phyloP scores from a whole-genome alignment of 345 rosid species.

The Raphanus raphanistrum region DNA sequence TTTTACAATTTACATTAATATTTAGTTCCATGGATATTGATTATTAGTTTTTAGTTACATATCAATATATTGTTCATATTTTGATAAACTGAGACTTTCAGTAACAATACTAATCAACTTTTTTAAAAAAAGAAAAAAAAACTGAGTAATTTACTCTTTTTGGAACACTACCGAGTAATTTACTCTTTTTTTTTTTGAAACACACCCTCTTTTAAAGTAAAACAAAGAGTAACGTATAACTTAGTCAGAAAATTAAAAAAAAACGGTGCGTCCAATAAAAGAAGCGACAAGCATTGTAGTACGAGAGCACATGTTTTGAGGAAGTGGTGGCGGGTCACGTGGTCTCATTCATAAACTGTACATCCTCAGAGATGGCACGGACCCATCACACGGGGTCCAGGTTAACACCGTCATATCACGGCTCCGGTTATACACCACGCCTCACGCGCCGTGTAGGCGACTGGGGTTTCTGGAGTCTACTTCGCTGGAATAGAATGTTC shows the following conservation, averaged over 20 bases:
- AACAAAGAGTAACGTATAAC: background rate
- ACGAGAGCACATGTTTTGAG: background rate
- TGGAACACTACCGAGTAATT: too few species aligned
- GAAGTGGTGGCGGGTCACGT: conserved; percentile 1
- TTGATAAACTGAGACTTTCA: background rate
- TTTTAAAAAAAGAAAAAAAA: background rate
- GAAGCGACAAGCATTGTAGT: background rate
- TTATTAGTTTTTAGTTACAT: too few species aligned
- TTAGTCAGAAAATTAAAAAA: background rate
- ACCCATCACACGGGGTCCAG: background rate
- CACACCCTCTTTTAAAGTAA: background rate
- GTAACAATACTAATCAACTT: background rate
- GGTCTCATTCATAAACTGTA: background rate
- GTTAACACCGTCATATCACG: background rate
- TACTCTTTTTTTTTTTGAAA: too few species aligned
- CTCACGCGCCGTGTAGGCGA: background rate
- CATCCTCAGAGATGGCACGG: background rate
- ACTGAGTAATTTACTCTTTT: background rate
- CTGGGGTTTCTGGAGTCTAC: background rate
- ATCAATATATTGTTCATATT: background rate
- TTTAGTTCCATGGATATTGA: background rate
- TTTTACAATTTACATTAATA: background rate
- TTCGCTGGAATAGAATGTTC: conserved; percentile 1
- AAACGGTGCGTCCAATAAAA: background rate
- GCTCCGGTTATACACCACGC: background rate